Evolutionary conservation across 805 yeast species (phyloP).

Genomic region (Metschnikowia kofuensis): DNA sequence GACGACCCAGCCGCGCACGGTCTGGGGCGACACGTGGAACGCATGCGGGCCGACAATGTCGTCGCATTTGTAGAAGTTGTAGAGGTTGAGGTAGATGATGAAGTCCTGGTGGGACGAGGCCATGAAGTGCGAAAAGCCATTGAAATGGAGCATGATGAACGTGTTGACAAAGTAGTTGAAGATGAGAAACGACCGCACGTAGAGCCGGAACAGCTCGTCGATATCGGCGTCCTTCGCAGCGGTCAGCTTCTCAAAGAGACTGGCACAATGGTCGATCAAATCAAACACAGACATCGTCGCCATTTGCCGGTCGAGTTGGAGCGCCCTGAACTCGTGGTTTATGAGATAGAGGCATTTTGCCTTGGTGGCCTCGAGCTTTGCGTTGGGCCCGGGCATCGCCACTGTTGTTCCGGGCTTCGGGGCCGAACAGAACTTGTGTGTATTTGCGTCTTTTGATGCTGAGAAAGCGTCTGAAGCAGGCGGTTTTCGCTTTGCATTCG

Average conservation of each 20-base stretch:
- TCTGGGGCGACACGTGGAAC: slow-evolving; percentile 20
- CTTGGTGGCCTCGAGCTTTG: neutral
- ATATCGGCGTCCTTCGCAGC: slow-evolving; percentile 9
- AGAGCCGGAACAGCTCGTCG: slow-evolving; percentile 20
- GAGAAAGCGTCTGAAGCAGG: neutral
- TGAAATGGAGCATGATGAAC: slow-evolving; percentile 40
- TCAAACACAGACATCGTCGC: slow-evolving; percentile 37
- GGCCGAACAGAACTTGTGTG: neutral
- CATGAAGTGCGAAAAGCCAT: slow-evolving; percentile 41
- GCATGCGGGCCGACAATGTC: slow-evolving; percentile 21
- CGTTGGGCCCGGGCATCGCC: neutral
- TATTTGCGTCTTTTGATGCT: neutral
- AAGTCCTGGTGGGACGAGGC: slow-evolving; percentile 37
- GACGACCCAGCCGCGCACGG: slow-evolving; percentile 24
- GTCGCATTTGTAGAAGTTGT: slow-evolving; percentile 37
- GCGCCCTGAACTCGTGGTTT: slow-evolving; percentile 33
- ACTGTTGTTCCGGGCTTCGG: neutral
- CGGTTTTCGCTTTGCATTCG: neutral
- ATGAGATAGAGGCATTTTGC: slow-evolving; percentile 11
- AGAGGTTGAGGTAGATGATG: slow-evolving; percentile 40
- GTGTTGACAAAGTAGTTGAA: slow-evolving; percentile 43
- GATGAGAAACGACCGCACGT: slow-evolving; percentile 38
- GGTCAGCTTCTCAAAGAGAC: slow-evolving; percentile 32
- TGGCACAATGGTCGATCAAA: slow-evolving; percentile 39
- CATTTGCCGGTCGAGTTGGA: slow-evolving; percentile 33